A percentile compares a stretch with the other conserved stretches of the same genome.
phyloP scores from a whole-genome alignment of 345 rosid species.

The Salix suchowensis region DNA sequence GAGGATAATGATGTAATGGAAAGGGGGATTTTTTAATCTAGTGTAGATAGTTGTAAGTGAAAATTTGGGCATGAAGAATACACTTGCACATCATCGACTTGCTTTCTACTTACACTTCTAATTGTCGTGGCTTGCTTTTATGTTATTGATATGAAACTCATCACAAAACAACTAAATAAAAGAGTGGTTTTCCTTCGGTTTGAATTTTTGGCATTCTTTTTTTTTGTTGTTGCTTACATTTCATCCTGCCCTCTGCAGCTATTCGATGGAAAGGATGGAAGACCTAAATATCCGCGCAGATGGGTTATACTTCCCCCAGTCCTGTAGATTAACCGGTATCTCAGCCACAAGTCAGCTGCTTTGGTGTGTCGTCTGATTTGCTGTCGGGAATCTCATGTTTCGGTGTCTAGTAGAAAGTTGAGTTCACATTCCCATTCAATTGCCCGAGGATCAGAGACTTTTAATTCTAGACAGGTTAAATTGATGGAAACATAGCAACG shows the following conservation, averaged over 20 bases:
- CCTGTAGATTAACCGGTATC: slow-evolving; percentile 37
- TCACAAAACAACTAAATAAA: not conserved
- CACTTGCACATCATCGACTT: not conserved
- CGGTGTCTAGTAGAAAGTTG: slow-evolving; percentile 6
- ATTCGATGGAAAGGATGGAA: slow-evolving; percentile 92
- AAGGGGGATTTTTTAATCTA: not conserved
- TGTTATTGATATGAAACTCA: not conserved
- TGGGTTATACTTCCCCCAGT: slow-evolving; percentile 95
- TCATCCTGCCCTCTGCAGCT: slow-evolving; percentile 42
- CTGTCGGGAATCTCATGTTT: not conserved
- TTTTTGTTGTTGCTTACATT: not conserved
- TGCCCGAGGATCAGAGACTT: not conserved
- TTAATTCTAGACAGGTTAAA: slow-evolving; percentile 8
- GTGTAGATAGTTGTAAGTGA: not conserved
- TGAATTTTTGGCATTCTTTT: not conserved
- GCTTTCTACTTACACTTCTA: not conserved
- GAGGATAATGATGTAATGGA: not conserved
- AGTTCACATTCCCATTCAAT: not conserved
- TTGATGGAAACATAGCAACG: not conserved
- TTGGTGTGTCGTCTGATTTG: not conserved
- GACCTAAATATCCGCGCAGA: slow-evolving; percentile 82
- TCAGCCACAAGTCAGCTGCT: not conserved
- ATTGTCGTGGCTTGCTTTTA: not conserved
- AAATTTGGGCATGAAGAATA: not conserved
- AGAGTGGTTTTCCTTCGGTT: not conserved